Conservation (phyloP, 2,329 filamentous ascomycete genomes). For the Orbilia javanica region DNA sequence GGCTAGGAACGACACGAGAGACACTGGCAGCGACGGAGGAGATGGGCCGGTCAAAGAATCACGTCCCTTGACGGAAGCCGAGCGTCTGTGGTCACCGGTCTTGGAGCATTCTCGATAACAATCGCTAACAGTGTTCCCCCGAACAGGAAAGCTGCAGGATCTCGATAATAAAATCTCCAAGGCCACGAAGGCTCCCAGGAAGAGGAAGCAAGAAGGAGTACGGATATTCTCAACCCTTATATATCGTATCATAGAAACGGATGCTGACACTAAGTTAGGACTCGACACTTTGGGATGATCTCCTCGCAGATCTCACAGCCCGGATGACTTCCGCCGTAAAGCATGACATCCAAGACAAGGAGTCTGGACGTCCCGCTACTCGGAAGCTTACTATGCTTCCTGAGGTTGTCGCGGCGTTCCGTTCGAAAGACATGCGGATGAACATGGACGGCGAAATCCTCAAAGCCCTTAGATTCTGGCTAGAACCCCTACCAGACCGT, state of each 20-base stretch:
- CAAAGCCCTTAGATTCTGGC: conserved; percentile 94
- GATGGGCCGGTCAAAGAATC: conserved; percentile 15
- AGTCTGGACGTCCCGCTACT: conserved; percentile 82
- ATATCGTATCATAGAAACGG: not conserved
- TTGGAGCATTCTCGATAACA: not conserved
- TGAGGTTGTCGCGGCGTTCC: conserved; percentile 87
- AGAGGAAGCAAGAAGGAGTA: conserved; percentile 91
- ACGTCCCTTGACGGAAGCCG: conserved; percentile 21
- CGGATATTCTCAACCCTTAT: not conserved
- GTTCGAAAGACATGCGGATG: conserved; percentile 90
- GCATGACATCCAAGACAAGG: conserved; percentile 84
- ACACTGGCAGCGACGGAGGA: conserved; percentile 14
- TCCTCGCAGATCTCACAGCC: conserved; percentile 87
- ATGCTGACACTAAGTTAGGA: not conserved
- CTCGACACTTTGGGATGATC: conserved; percentile 82
- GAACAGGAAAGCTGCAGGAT: conserved; percentile 77
- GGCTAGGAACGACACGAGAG: conserved; percentile 13
- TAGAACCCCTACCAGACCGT: conserved; percentile 88
- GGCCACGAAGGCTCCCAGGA: conserved; percentile 80
- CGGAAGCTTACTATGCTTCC: conserved; percentile 95
- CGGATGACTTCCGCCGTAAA: conserved; percentile 92
- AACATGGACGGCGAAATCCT: conserved; percentile 85
- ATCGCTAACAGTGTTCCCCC: not conserved
- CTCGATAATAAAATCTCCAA: conserved; percentile 90
- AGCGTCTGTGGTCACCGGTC: conserved; percentile 26